Evolutionary conservation across 2,329 filamentous ascomycete species (phyloP).

Genomic region (Penicillium polonicum): DNA sequence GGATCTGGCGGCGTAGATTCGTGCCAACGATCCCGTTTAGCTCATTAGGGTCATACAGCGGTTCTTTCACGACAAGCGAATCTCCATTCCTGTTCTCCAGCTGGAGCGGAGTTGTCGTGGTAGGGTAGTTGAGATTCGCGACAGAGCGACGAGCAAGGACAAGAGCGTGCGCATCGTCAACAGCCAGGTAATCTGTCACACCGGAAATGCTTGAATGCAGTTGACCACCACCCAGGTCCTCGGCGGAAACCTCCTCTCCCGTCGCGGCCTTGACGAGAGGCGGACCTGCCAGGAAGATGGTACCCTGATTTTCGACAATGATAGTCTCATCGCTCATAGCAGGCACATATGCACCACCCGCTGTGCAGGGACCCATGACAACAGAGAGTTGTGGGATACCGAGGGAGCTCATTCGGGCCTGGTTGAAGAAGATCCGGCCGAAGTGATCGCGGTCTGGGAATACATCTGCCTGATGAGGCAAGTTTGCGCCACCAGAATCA

Average conservation of each 20-base stretch:
- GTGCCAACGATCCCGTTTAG: slow-evolving; percentile 85
- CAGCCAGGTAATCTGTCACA: slow-evolving; percentile 91
- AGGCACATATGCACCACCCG: slow-evolving; percentile 91
- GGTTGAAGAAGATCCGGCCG: slow-evolving; percentile 96
- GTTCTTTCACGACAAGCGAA: slow-evolving; percentile 61
- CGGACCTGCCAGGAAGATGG: slow-evolving; percentile 93
- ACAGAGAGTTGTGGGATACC: slow-evolving; percentile 92
- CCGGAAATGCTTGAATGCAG: slow-evolving; percentile 89
- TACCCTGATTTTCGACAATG: slow-evolving; percentile 92
- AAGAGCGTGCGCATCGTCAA: slow-evolving; percentile 89
- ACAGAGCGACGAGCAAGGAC: slow-evolving; percentile 80
- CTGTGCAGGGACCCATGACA: slow-evolving; percentile 96
- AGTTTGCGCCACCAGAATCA: slow-evolving; percentile 90
- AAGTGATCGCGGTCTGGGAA: slow-evolving; percentile 96
- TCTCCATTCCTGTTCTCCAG: slow-evolving; percentile 19
- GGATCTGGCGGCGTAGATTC: slow-evolving; percentile 81
- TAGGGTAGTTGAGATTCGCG: slow-evolving; percentile 85
- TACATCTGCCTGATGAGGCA: slow-evolving; percentile 92
- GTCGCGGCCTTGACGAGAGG: slow-evolving; percentile 95
- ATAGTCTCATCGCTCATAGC: slow-evolving; percentile 98
- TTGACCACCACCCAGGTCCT: slow-evolving; percentile 85
- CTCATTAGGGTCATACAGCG: slow-evolving; percentile 75
- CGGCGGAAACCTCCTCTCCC: slow-evolving; percentile 84
- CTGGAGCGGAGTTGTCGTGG: slow-evolving; percentile 38
- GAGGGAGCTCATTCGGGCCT: slow-evolving; percentile 84